These are phyloP conservation scores for Nemania sp. DNA, from an alignment of 2,329 filamentous ascomycete genomes.

Conservation along the genomic window DNA sequence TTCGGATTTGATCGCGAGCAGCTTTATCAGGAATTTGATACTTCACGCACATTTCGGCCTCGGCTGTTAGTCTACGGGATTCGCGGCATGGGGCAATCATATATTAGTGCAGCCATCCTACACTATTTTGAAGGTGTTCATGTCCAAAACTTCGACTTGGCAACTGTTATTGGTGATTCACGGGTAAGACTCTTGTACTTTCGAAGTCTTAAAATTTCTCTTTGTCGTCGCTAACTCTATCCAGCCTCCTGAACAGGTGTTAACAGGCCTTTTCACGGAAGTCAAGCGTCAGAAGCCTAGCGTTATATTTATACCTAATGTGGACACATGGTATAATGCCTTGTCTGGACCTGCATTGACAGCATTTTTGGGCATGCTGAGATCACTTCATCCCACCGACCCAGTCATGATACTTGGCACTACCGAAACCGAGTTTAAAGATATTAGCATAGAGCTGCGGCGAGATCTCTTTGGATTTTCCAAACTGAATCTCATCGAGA, in stretches of 20 bases:
- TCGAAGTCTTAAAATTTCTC: background rate
- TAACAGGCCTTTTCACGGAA: slow-evolving; percentile 89
- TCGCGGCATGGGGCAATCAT: slow-evolving; percentile 90
- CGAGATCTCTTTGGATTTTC: slow-evolving; percentile 86
- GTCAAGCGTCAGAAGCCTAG: slow-evolving; percentile 93
- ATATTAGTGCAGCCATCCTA: slow-evolving; percentile 81
- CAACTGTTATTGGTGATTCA: slow-evolving; percentile 82
- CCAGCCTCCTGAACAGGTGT: slow-evolving; percentile 77
- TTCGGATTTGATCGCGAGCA: slow-evolving; percentile 84
- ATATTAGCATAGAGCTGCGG: slow-evolving; percentile 66
- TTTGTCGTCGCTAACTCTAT: slow-evolving; percentile 33
- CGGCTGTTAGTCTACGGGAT: slow-evolving; percentile 81
- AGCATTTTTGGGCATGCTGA: slow-evolving; percentile 81
- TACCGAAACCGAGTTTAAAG: slow-evolving; percentile 67
- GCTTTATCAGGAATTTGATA: slow-evolving; percentile 77
- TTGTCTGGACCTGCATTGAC: slow-evolving; percentile 68
- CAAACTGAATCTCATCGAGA: slow-evolving; percentile 71
- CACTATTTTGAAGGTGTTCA: slow-evolving; percentile 93
- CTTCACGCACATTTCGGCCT: slow-evolving; percentile 83
- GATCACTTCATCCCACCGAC: slow-evolving; percentile 84
- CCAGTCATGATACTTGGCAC: slow-evolving; percentile 88
- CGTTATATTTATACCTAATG: slow-evolving; percentile 89
- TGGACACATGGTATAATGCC: slow-evolving; percentile 81
- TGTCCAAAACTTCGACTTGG: slow-evolving; percentile 91
- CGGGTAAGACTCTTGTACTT: slow-evolving; percentile 56